A percentile compares a stretch with the other conserved stretches of the same genome.
phyloP scores from a whole-genome alignment of 106 monocot species.

The Triglochin maritima region DNA sequence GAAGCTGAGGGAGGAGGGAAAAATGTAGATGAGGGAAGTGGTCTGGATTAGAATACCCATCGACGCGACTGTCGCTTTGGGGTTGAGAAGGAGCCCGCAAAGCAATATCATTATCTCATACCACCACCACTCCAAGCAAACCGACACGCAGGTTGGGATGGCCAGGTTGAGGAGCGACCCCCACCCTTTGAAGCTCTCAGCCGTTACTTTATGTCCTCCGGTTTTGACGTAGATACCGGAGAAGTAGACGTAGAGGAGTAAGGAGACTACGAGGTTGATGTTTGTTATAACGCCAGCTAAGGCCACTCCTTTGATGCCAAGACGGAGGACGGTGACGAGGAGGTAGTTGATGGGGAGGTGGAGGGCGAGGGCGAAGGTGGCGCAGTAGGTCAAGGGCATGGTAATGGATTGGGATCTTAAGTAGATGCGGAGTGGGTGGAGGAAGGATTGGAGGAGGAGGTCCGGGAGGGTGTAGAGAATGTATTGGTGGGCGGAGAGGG shows the following conservation, averaged over 20 bases:
- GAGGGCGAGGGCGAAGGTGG: conserved; percentile 32
- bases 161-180: conserved; percentile 49
- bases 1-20: conserved; percentile 21
- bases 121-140: conserved; percentile 98
- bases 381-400: conserved; percentile 51
- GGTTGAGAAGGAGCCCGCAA: conserved; percentile 33
- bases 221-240: conserved; percentile 34
- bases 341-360: conserved; percentile 73
- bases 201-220: conserved; percentile 15
- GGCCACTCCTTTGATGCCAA: conserved; percentile 65
- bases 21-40: conserved; percentile 16
- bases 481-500: conserved; percentile 41
- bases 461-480: conserved; percentile 59
- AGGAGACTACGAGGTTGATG: conserved; percentile 43
- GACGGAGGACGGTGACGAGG: conserved; percentile 38
- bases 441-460: conserved; percentile 55
- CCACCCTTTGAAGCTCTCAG: conserved; percentile 47
- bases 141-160: conserved; percentile 77
- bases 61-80: conserved; percentile 14
- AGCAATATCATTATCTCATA: conserved; percentile 89
- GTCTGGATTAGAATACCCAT: conserved; percentile 19
- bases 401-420: conserved; percentile 71
- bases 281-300: conserved; percentile 47
- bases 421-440: conserved; percentile 69
- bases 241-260: conserved; percentile 44